phyloP scores from a whole-genome alignment of 495 filamentous ascomycete species.

The Aspergillus wentii region DNA sequence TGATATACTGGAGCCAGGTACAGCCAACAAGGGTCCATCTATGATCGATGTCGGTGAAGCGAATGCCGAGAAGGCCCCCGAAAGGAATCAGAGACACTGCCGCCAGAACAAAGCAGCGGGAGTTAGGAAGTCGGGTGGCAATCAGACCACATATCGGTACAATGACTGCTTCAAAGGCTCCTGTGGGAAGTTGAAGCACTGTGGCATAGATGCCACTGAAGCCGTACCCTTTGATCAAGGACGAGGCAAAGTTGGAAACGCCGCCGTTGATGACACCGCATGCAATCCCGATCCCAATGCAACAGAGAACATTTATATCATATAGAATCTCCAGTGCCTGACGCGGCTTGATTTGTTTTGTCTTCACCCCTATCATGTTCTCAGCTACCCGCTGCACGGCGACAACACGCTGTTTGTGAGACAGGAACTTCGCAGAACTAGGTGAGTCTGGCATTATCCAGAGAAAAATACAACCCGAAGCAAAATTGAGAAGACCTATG shows the following conservation, averaged over 20 bases:
- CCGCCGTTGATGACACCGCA: constrained; percentile 43
- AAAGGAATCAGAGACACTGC: constrained; percentile 30
- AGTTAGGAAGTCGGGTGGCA: constrained; percentile 34
- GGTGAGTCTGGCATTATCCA: constrained; percentile 40
- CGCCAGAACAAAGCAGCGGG: constrained; percentile 37
- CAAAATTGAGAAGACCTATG: constrained; percentile 45
- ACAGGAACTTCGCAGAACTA: constrained; percentile 33
- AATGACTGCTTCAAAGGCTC: constrained; percentile 37
- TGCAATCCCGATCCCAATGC: constrained; percentile 28
- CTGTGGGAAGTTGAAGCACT: constrained; percentile 41
- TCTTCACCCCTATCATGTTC: constrained; percentile 50
- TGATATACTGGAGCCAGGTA: constrained; percentile 44
- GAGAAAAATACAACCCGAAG: constrained; percentile 36
- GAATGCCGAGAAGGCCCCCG: constrained; percentile 38
- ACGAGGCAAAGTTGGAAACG: constrained; percentile 40
- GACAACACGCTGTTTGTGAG: constrained; percentile 37
- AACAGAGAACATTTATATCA: constrained; percentile 36
- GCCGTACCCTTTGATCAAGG: constrained; percentile 42
- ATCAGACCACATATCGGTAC: constrained; percentile 31
- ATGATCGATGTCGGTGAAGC: constrained; percentile 35
- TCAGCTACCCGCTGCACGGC: constrained; percentile 37
- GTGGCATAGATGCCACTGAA: constrained; percentile 34
- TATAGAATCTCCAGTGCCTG: constrained; percentile 35
- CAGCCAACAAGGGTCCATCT: constrained; percentile 48
- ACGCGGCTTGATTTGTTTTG: constrained; percentile 24